Conservation (phyloP, 2,329 filamentous ascomycete species). For the Xylariaceae sp. region DNA sequence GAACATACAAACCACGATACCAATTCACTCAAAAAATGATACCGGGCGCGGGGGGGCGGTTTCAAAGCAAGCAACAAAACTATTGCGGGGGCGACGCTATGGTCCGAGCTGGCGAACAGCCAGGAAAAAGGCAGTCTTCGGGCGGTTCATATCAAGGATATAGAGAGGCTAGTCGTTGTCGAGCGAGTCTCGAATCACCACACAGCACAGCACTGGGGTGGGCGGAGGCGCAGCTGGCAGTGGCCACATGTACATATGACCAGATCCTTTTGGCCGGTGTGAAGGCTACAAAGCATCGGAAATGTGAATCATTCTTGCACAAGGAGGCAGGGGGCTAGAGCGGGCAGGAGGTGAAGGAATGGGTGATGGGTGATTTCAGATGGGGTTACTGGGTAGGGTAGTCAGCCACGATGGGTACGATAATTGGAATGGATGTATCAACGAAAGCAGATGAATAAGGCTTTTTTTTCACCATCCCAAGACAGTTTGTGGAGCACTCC, state of each 20-base stretch:
- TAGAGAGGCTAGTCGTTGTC: slow-evolving; percentile 14
- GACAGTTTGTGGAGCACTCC: slow-evolving; percentile 20
- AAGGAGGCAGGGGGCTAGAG: slow-evolving; percentile 7
- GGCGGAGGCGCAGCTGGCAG: no score
- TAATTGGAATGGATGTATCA: slow-evolving; percentile 6
- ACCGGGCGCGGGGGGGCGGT: slow-evolving; percentile 5
- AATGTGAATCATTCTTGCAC: slow-evolving; percentile 24
- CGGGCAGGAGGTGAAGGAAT: background rate
- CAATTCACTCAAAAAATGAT: slow-evolving; percentile 8
- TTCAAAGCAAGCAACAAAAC: slow-evolving; percentile 8
- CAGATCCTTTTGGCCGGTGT: slow-evolving; percentile 16
- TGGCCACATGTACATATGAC: slow-evolving; percentile 26
- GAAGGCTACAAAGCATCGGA: slow-evolving; percentile 5
- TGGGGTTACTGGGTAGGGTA: slow-evolving; percentile 15
- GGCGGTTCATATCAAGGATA: slow-evolving; percentile 16
- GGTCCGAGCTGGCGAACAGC: slow-evolving; percentile 2
- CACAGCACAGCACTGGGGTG: no score
- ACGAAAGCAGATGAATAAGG: slow-evolving; percentile 8
- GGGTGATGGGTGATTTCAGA: slow-evolving; percentile 1
- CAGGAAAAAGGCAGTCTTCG: slow-evolving; percentile 4
- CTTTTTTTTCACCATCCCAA: slow-evolving; percentile 23
- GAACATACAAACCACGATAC: slow-evolving; percentile 12
- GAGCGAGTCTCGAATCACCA: no score
- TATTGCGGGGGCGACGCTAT: slow-evolving; percentile 11
- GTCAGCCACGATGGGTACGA: slow-evolving; percentile 6